Base-by-base conservation (phyloP, 306 rosid species). In the Rosa rugosa region DNA sequence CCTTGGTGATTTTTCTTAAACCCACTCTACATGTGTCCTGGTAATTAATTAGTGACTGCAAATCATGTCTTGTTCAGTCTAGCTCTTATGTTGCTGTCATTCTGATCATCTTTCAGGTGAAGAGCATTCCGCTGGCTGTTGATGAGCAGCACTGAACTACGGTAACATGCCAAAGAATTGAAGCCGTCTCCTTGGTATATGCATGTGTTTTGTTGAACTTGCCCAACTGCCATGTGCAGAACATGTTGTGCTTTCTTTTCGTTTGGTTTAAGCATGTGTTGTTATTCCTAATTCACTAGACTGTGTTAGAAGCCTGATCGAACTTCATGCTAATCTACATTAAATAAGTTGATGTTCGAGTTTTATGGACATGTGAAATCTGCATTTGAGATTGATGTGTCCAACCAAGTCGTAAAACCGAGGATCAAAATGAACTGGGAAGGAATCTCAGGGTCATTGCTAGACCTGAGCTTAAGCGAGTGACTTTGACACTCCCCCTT, bases 71-170 rank as follows among this genome's bases (percentile, higher is more conserved):
- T 74, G 22, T 38, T 41, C 25, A 14, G 10, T 41, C 16, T 0
- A 17, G 64, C 50, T 2, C 41, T 75, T 62, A 45, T 45, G 23
- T 63, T n/a, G 14, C 5, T 27, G 46, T 53, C 56, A 12, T 47
- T 36, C 13, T 72, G 34, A 62, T 71, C 38, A 42, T 79, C 34
- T 62, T 79, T 60, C 77, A 79, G 82, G 82, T 71, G 77, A 79
- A 71, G 65, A 56, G 63, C 65, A 79, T 79, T 40, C 77, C 77
- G 0, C 50, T 72, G 53, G 73, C 77, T 45, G 82, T 71, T 25
- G 77, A 79, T 47, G 73, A 79, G 16, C 77, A 79, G 34, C 82
- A 72, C 20, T 79, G 77, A 79, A 64, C 63, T 60, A 10, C 6
- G 2, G 22, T 12, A 18, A 27, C 11, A 1, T 46, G 51, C 25